Evolutionary conservation across 495 filamentous ascomycete species (phyloP).

Genomic region (Annulohypoxylon maeteangense): DNA sequence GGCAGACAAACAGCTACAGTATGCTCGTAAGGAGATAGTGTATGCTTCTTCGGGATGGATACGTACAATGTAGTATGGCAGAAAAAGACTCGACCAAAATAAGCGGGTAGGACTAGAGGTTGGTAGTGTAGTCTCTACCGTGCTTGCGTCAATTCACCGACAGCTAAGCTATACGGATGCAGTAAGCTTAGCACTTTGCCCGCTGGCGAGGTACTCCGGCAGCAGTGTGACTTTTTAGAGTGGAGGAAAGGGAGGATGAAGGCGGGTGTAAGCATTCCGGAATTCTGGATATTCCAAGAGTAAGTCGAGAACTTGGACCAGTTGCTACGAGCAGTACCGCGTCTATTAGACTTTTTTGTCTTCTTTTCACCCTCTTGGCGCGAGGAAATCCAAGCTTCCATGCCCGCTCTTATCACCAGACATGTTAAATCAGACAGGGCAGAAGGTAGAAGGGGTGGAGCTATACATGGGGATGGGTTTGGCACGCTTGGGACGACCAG

Average conservation of each 20-base stretch:
- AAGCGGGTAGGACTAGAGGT: constrained; percentile 41
- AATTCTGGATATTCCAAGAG: constrained; percentile 26
- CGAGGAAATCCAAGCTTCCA: constrained; percentile 41
- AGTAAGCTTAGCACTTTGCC: constrained; percentile 44
- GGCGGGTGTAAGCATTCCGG: constrained; percentile 38
- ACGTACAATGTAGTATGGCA: constrained; percentile 32
- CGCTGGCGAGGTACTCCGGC: constrained; percentile 30
- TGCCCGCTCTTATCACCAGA: constrained; percentile 49
- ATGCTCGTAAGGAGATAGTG: constrained; percentile 34
- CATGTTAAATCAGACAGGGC: constrained; percentile 38
- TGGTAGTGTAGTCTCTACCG: constrained; percentile 36
- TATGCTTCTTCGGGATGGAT: constrained; percentile 38
- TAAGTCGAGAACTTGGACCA: constrained; percentile 24
- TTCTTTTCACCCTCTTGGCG: constrained; percentile 40
- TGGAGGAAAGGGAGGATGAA: constrained; percentile 28
- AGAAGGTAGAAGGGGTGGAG: constrained; percentile 41
- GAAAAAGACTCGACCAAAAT: constrained; percentile 31
- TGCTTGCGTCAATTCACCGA: constrained; percentile 44
- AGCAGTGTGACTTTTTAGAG: constrained; percentile 25
- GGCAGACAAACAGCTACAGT: constrained; percentile 40
- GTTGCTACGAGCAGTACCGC: constrained; percentile 33
- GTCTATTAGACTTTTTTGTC: constrained; percentile 37
- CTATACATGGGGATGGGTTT: constrained; percentile 47
- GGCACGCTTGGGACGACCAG: constrained; percentile 42
- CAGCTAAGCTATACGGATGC: constrained; percentile 42